Base-by-base conservation (phyloP, 148 eudicot species). In the Talinum fruticosum region DNA sequence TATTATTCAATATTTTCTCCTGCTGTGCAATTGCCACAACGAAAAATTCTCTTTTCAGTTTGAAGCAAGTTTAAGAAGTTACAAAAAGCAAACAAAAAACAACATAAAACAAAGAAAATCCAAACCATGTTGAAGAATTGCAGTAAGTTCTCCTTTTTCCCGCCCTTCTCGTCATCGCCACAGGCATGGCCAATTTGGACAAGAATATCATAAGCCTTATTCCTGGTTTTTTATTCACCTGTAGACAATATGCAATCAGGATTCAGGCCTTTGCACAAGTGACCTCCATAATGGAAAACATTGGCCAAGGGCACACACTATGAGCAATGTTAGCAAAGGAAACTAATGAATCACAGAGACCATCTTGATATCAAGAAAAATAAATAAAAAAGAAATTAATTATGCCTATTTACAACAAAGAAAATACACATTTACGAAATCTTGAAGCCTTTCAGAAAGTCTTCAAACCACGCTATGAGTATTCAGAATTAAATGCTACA, bases 201-300 rank as follows among this genome's bases (percentile, higher is more conserved):
- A 59, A 96, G 85, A 70, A 96, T 87, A 75, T 93, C 98, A 89
- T 93, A 96, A 67, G 99, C 98, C 83, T 90, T 86, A 76, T 91
- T 96, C 75, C 99, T 89, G 73, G 99, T 89, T 88, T 91, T 96
- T 87, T 96, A 83, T 93, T 96, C 73, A 84, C 89, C 99, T 93
- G 87, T 38, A 76, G 82, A 75, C 74, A 72, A 47, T 64, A 44
- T 37, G 18, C 26, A 72, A 79, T 15, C 41, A 54, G 57, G n/a
- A 33, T 33, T 54, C 37, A 18, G 41, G 66, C 28, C 18, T 8
- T n/a, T 32, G 38, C 68, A 26, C 66, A 79, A 13, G 57, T 53
- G 34, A 24, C 34, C 34, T 47, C 24, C 69, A 30, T 2, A 30
- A 10, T 4, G 65, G 30, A 70, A 16, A 54, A 29, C 16, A 1